Conservation (phyloP, 2,329 filamentous ascomycete species). For the Seiridium cupressi region DNA sequence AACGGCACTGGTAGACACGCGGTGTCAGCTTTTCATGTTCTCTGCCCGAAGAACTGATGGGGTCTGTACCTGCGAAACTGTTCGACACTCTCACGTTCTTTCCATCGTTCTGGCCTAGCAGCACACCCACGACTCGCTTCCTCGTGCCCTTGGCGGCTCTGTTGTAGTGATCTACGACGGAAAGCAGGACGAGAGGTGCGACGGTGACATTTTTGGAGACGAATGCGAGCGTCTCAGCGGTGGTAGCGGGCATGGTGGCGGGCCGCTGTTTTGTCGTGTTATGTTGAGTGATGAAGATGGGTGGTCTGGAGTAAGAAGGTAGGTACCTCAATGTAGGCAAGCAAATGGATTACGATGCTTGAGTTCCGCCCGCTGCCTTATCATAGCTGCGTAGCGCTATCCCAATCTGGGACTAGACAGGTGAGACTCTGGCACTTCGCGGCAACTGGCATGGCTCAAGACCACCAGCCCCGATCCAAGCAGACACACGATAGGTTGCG, state of each 20-base stretch:
- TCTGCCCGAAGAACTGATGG: constrained; percentile 10
- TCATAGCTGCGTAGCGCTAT: no score
- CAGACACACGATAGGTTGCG: no score
- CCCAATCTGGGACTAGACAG: no score
- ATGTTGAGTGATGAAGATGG: neutral
- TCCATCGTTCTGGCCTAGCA: constrained; percentile 93
- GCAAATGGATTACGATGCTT: no score
- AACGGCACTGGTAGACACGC: constrained; percentile 71
- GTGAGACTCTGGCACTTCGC: no score
- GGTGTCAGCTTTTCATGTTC: neutral
- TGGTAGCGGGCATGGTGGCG: constrained; percentile 85
- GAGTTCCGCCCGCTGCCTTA: no score
- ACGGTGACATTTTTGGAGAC: constrained; percentile 95
- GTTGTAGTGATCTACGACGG: constrained; percentile 97
- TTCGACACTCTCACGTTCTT: constrained; percentile 97
- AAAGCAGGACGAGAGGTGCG: constrained; percentile 95
- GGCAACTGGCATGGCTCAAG: no score
- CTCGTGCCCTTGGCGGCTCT: constrained; percentile 83
- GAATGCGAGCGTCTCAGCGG: constrained; percentile 92
- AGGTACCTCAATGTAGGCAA: neutral
- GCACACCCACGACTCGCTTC: constrained; percentile 87
- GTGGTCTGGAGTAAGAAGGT: neutral
- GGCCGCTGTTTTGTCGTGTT: neutral
- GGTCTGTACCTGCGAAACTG: constrained; percentile 84
- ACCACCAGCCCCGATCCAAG: no score